These are phyloP conservation scores for sunflower (Helianthus annuus) DNA, from an alignment of 129 eudicot genomes.

Conservation along the genomic window HanXRQr2.0-SUNRISE NC_035445.2:57840277-57840776, in stretches of 20 bases:
- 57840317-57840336: slow-evolving; percentile 64
- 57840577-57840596: slow-evolving; percentile 45
- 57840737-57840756: slow-evolving; percentile 55
- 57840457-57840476: slow-evolving; percentile 59
- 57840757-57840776: too few species aligned
- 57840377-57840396: slow-evolving; percentile 55
- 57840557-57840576: slow-evolving; percentile 55
- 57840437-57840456: slow-evolving; percentile 47
- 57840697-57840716: too few species aligned
- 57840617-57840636: slow-evolving; percentile 47
- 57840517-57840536: slow-evolving; percentile 49
- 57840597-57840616: slow-evolving; percentile 54
- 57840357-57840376: slow-evolving; percentile 49
- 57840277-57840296: slow-evolving; percentile 69
- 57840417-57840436: slow-evolving; percentile 60
- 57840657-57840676: slow-evolving; percentile 53
- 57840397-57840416: slow-evolving; percentile 47
- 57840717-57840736: slow-evolving; percentile 74
- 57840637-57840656: slow-evolving; percentile 48
- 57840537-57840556: slow-evolving; percentile 41
- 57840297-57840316: slow-evolving; percentile 57
- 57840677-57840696: slow-evolving; percentile 72
- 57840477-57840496: slow-evolving; percentile 60
- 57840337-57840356: slow-evolving; percentile 61
- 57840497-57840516: slow-evolving; percentile 43